Percentiles rank a stretch among this genome's conserved stretches.
These are phyloP conservation scores for Fusarium bactridioides DNA, from an alignment of 2,329 filamentous ascomycete genomes.

Conservation along the genomic window DNA sequence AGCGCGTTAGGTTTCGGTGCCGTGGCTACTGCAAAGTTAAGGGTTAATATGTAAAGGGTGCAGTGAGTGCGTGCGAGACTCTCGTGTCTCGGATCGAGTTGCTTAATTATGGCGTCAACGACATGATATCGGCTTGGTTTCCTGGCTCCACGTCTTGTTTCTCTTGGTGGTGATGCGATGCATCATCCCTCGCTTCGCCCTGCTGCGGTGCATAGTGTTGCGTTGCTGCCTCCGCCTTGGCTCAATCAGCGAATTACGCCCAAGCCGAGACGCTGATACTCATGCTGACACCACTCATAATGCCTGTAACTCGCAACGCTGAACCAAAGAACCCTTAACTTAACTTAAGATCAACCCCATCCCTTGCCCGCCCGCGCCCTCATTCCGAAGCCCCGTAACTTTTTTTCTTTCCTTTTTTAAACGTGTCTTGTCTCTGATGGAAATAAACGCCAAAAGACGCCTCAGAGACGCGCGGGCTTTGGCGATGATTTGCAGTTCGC, in stretches of 20 bases:
- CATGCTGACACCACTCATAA: slow-evolving; percentile 25
- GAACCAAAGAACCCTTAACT: slow-evolving; percentile 16
- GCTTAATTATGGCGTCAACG: slow-evolving; percentile 28
- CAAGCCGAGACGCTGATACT: slow-evolving; percentile 18
- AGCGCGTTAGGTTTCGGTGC: slow-evolving; percentile 19
- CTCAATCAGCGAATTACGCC: slow-evolving; percentile 15
- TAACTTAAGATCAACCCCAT: slow-evolving; percentile 30
- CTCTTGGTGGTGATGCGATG: slow-evolving; percentile 33
- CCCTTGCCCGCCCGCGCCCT: slow-evolving; percentile 17
- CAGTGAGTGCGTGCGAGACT: slow-evolving; percentile 17
- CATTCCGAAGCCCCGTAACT: slow-evolving; percentile 36
- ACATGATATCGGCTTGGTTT: slow-evolving; percentile 11
- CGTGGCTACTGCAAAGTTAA: slow-evolving; percentile 24
- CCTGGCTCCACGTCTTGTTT: slow-evolving; percentile 12
- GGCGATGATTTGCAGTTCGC: slow-evolving; percentile 37
- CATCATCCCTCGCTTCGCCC: slow-evolving; percentile 33
- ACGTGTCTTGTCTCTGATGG: slow-evolving; percentile 33
- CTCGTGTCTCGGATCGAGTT: slow-evolving; percentile 28
- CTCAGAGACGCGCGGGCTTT: slow-evolving; percentile 31
- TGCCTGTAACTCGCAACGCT: slow-evolving; percentile 12
- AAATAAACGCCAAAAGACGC: slow-evolving; percentile 30
- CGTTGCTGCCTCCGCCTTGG: slow-evolving; percentile 28
- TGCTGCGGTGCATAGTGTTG: slow-evolving; percentile 25
- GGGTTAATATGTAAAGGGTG: slow-evolving; percentile 13
- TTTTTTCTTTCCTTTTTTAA: slow-evolving; percentile 12